Evolutionary conservation across 2,329 filamentous ascomycete genomes (phyloP).

Genomic region (Alternaria sp.): DNA sequence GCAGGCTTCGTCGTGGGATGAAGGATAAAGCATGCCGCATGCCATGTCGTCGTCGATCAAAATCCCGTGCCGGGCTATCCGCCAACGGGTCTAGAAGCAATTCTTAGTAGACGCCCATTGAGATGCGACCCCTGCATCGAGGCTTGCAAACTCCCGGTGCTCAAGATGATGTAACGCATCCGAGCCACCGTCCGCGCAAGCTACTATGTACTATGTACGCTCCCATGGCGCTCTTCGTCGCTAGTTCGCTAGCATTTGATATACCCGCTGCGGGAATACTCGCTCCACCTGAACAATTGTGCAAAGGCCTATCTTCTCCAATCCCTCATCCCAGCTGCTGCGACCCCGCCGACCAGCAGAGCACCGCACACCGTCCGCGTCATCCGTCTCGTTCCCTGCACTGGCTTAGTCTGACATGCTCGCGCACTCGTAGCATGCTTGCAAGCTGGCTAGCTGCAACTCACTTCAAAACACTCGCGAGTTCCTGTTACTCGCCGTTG

Average conservation of each 20-base stretch:
- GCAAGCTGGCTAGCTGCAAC: conserved; percentile 29
- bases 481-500: conserved; percentile 37
- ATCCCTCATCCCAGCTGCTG: conserved; percentile 14
- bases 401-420: conserved; percentile 29
- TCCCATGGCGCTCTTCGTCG: background rate
- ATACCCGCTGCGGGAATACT: conserved; percentile 18
- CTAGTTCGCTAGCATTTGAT: conserved; percentile 8
- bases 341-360: conserved; percentile 30
- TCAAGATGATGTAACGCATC: conserved; percentile 42
- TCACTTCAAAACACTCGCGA: conserved; percentile 40
- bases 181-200: conserved; percentile 26
- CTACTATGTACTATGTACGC: background rate
- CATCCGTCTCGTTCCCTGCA: conserved; percentile 40
- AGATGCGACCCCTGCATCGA: conserved; percentile 30
- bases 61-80: conserved; percentile 37
- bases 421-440: conserved; percentile 27
- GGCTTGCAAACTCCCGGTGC: conserved; percentile 22
- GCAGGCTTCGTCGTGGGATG: conserved; percentile 8
- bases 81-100: conserved; percentile 27
- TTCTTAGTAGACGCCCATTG: conserved; percentile 26
- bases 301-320: background rate
- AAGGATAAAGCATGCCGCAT: conserved; percentile 7
- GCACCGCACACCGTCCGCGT: conserved; percentile 31
- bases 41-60: conserved; percentile 25
- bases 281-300: background rate